Evolutionary conservation across 495 filamentous ascomycete species (phyloP), one percentile per base, ranked within the genome.

Genomic region (Endocarpon pusillum): DNA sequence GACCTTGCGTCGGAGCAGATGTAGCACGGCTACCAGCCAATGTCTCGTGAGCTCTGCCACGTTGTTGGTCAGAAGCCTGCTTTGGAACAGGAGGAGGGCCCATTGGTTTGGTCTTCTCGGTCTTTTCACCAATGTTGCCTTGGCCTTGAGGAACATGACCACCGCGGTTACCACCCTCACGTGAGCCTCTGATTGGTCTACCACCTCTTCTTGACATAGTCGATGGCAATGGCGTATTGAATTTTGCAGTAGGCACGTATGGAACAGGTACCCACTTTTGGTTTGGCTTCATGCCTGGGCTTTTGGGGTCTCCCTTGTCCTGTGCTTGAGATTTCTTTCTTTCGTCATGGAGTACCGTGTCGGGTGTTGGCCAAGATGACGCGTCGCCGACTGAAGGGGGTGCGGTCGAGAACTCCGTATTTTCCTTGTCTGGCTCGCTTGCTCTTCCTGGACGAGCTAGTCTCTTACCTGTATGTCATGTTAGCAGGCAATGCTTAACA

Each of bases 351-450:
- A 78, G 65, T 2, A 78, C 81, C 28, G 67, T 75, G 36, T 93
- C 78, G 1, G 84, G 85, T 6, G 89, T 93, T 14, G 89, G 89
- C 89, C 89, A 97, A 19, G 73, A 73, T 19, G 68, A 61, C 24
- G 78, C 63, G 54, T 92, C 82, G 33, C 69, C 78, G 22, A 78
- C 77, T 3, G 75, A 66, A 10, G 75, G 66, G 10, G 65, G 61
- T 31, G 66, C 61, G 26, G 73, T 61, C 11, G 48, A 38, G 17
- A 54, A 39, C 3, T 40, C 47, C n/a, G 47, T 21, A 21, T 34
- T 25, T 39, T 63, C 62, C 12, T 59, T 60, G 18, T 67, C 62
- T 39, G 59, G 66, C 27, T 71, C 71, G 5, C 47, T 42, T n/a
- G 40, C 43, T 34, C 64, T 61, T 31, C 48, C 53, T n/a, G 56